Conservation (phyloP, 2,329 filamentous ascomycete species). For the Aspergillus nomiae region DNA sequence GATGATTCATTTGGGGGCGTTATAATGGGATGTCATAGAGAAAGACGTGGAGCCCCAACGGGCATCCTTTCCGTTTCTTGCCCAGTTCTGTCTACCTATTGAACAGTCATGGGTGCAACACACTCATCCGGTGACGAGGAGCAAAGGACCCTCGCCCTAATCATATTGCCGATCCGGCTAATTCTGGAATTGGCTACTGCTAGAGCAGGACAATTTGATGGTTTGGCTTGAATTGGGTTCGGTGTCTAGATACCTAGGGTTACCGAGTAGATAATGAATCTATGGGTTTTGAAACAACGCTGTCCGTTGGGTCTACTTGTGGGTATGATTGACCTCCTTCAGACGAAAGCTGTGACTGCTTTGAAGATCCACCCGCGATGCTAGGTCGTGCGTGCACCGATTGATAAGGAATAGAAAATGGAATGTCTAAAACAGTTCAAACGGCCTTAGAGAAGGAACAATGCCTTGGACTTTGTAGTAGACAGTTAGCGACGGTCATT, state of each 20-base stretch:
- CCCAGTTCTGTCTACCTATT: background rate
- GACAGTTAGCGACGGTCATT: too few species aligned
- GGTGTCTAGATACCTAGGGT: slow-evolving; percentile 18
- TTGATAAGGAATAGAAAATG: background rate
- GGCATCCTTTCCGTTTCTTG: slow-evolving; percentile 22
- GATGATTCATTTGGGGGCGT: slow-evolving; percentile 28
- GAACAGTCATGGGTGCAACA: background rate
- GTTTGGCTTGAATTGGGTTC: slow-evolving; percentile 17
- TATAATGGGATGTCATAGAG: slow-evolving; percentile 34
- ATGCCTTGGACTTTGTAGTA: background rate
- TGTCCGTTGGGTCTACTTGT: background rate
- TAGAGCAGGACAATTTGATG: slow-evolving; percentile 17
- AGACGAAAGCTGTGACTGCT: background rate
- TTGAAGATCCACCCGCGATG: background rate
- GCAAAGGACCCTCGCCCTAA: background rate
- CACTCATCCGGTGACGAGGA: slow-evolving; percentile 2
- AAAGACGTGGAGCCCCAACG: slow-evolving; percentile 23
- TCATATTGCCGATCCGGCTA: background rate
- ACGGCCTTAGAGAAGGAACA: background rate
- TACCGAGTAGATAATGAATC: slow-evolving; percentile 26
- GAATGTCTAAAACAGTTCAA: background rate
- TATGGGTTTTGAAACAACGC: slow-evolving; percentile 9
- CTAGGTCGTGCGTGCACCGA: background rate
- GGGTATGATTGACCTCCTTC: background rate
- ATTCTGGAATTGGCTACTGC: slow-evolving; percentile 8